A percentile compares a stretch with the other conserved stretches of the same genome.
Conservation (phyloP, 345 rosid species). For the Brassica cretica region DNA sequence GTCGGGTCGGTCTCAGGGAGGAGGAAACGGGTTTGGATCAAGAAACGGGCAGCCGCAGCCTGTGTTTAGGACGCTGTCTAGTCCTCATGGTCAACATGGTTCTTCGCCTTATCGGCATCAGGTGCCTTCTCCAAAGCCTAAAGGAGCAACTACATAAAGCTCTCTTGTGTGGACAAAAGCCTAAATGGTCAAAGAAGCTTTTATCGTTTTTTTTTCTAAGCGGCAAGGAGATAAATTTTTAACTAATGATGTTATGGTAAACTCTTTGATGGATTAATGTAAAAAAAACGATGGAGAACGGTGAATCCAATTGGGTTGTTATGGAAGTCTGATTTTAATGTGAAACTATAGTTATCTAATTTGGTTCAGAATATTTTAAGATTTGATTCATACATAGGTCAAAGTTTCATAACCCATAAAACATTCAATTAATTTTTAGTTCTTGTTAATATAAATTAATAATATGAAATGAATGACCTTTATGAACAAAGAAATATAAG, state of each 20-base stretch:
- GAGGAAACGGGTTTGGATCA: constrained; percentile 49
- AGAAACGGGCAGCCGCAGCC: constrained; percentile 55
- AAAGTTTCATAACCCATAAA: neutral
- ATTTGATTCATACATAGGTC: neutral
- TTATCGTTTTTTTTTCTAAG: constrained; percentile 13
- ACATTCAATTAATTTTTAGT: neutral
- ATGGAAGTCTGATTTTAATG: constrained; percentile 29
- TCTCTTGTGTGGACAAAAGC: constrained; percentile 15
- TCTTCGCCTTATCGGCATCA: constrained; percentile 73
- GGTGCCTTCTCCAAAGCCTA: constrained; percentile 74
- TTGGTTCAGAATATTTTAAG: neutral
- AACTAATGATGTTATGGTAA: constrained; percentile 18
- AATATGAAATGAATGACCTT: neutral
- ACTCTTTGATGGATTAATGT: constrained; percentile 31
- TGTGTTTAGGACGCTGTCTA: constrained; percentile 63
- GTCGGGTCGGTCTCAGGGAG: constrained; percentile 44
- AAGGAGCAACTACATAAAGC: constrained; percentile 39
- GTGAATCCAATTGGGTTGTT: constrained; percentile 29
- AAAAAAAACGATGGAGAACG: constrained; percentile 19
- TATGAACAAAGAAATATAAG: neutral
- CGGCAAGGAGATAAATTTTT: constrained; percentile 24
- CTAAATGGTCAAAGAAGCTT: constrained; percentile 19
- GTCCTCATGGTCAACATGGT: constrained; percentile 69
- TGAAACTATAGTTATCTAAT: neutral
- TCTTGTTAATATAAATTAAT: too few relatives aligned